Evolutionary conservation across 148 eudicot genomes (phyloP).

Genomic region (Persicaria maculosa): DNA sequence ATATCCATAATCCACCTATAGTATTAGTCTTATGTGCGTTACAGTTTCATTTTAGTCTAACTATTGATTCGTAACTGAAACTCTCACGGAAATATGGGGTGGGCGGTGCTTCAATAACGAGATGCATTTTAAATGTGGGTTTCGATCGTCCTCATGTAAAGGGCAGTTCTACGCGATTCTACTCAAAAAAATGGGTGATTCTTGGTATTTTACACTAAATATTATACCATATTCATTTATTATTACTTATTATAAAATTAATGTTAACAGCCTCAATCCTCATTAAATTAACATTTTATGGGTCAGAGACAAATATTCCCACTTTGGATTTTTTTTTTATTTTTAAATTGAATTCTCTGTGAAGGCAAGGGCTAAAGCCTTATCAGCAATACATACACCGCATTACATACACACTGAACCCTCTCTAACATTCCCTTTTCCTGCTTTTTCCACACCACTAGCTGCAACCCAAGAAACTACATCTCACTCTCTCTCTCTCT

Average conservation of each 20-base stretch:
- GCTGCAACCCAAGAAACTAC: background rate
- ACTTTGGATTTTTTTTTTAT: background rate
- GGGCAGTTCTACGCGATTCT: too few relatives aligned
- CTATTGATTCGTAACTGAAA: too few relatives aligned
- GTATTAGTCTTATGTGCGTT: too few relatives aligned
- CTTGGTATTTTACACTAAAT: too few relatives aligned
- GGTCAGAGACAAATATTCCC: slow-evolving; percentile 13
- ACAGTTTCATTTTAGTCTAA: too few relatives aligned
- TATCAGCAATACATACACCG: background rate
- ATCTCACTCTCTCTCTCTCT: background rate
- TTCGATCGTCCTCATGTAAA: too few relatives aligned
- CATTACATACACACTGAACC: background rate
- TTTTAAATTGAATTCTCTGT: background rate
- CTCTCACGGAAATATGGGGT: too few relatives aligned
- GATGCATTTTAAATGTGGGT: too few relatives aligned
- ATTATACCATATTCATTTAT: background rate
- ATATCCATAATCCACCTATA: too few relatives aligned
- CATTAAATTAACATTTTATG: background rate
- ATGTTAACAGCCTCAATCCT: background rate
- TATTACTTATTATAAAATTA: background rate
- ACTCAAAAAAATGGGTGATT: too few relatives aligned
- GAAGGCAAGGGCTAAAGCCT: background rate
- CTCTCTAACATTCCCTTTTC: slow-evolving; percentile 12
- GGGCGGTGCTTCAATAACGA: too few relatives aligned
- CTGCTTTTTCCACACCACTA: background rate